A percentile compares a stretch with the other conserved stretches of the same genome.
phyloP scores from a whole-genome alignment of 179 eudicot genomes.

The Vitellaria paradoxa region DNA sequence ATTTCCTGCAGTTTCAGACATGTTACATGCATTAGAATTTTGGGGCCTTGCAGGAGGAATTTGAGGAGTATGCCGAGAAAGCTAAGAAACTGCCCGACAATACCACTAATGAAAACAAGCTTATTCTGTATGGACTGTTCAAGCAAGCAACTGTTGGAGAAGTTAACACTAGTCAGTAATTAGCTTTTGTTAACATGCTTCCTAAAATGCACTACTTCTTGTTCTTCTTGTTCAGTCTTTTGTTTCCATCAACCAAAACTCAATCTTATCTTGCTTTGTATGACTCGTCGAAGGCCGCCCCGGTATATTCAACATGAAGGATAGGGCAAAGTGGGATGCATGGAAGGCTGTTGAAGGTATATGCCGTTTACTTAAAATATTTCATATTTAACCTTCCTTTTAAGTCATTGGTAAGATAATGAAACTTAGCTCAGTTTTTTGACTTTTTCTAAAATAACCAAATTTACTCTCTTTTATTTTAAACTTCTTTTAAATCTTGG shows the following conservation, averaged over 20 bases:
- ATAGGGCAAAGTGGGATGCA: constrained; percentile 90
- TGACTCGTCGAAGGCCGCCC: constrained; percentile 68
- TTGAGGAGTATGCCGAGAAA: constrained; percentile 76
- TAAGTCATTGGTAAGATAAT: too few relatives aligned
- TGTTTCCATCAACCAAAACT: background rate
- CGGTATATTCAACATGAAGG: constrained; percentile 73
- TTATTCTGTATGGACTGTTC: constrained; percentile 80
- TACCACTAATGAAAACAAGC: constrained; percentile 64
- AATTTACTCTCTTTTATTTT: too few relatives aligned
- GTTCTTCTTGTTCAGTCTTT: background rate
- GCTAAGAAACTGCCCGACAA: constrained; percentile 60
- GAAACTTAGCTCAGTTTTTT: too few relatives aligned
- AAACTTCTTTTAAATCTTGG: too few relatives aligned
- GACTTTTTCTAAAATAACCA: too few relatives aligned
- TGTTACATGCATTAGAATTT: background rate
- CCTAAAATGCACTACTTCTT: background rate
- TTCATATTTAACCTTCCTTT: too few relatives aligned
- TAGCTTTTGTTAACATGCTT: background rate
- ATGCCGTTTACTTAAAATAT: background rate
- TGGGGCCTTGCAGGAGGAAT: constrained; percentile 62
- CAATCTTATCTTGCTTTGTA: background rate
- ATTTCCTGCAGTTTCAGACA: background rate
- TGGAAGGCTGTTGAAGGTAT: constrained; percentile 95
- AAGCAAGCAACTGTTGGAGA: constrained; percentile 92
- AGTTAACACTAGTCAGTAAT: constrained; percentile 62